Evolutionary conservation across 78 protist species (phyloP).

Genomic region (Creolimax fragrantissima): DNA sequence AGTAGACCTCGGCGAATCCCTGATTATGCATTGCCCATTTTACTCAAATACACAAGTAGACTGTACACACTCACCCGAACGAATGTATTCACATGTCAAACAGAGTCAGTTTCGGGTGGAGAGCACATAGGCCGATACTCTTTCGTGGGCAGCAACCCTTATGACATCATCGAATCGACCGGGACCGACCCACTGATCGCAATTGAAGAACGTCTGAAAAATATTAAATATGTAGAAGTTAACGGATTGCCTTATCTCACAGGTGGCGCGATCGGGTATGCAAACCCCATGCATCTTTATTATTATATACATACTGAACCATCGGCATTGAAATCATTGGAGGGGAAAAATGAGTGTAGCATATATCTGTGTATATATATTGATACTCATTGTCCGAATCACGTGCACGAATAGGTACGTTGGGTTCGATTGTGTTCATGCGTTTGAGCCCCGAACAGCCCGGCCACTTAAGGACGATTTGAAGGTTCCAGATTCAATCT

Average conservation of each 20-base stretch:
- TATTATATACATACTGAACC: background rate
- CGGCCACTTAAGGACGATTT: slow-evolving; percentile 17
- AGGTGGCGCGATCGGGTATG: slow-evolving; percentile 44
- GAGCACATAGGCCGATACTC: slow-evolving; percentile 31
- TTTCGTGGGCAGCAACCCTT: slow-evolving; percentile 26
- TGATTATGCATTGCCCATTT: background rate
- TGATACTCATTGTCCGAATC: background rate
- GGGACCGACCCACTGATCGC: slow-evolving; percentile 15
- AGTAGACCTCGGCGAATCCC: background rate
- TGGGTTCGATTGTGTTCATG: slow-evolving; percentile 27
- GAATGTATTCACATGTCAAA: background rate
- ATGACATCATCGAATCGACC: background rate
- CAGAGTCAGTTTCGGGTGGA: slow-evolving; percentile 27
- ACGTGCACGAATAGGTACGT: background rate
- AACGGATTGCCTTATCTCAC: slow-evolving; percentile 17
- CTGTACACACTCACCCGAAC: background rate
- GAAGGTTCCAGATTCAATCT: slow-evolving; percentile 35
- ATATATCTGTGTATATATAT: background rate
- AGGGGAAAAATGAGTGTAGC: background rate
- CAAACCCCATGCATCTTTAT: no score
- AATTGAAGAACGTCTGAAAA: background rate
- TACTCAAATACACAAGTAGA: background rate
- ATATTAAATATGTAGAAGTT: background rate
- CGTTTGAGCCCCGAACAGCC: slow-evolving; percentile 32
- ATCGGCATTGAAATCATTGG: background rate